phyloP scores from a whole-genome alignment of 2,329 filamentous ascomycete genomes.

The Sclerotinia trifoliorum region DNA sequence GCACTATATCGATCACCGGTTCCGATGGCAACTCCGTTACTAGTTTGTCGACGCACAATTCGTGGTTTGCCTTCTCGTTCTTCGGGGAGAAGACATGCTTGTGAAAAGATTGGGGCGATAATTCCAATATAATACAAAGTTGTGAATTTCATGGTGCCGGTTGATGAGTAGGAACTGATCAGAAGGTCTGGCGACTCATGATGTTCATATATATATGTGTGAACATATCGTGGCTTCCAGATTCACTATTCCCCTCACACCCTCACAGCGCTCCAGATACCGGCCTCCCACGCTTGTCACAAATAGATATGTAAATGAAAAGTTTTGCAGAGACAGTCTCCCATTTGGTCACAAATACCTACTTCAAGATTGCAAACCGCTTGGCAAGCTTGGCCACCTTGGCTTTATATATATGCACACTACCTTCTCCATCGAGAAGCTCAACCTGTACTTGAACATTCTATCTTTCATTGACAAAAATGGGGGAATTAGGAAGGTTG shows the following conservation, averaged over 20 bases:
- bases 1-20: slow-evolving; percentile 46
- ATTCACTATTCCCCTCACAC: no score
- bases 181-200: neutral
- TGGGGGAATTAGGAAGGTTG: neutral
- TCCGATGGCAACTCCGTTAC: slow-evolving; percentile 41
- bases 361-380: neutral
- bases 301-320: no score
- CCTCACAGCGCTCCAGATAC: neutral
- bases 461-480: neutral
- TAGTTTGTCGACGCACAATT: slow-evolving; percentile 27
- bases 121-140: slow-evolving; percentile 26
- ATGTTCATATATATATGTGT: neutral
- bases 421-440: neutral
- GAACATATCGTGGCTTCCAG: neutral
- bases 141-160: slow-evolving; percentile 29
- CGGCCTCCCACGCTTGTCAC: no score
- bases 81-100: slow-evolving; percentile 43
- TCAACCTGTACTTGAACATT: neutral
- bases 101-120: slow-evolving; percentile 27
- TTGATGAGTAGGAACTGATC: neutral
- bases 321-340: no score
- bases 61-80: slow-evolving; percentile 37
- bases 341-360: neutral
- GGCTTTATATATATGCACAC: neutral
- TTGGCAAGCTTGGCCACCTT: slow-evolving; percentile 14